These are phyloP conservation scores for Parsonsia alboflavescens DNA, from an alignment of 257 asterid species.

Conservation along the genomic window DNA sequence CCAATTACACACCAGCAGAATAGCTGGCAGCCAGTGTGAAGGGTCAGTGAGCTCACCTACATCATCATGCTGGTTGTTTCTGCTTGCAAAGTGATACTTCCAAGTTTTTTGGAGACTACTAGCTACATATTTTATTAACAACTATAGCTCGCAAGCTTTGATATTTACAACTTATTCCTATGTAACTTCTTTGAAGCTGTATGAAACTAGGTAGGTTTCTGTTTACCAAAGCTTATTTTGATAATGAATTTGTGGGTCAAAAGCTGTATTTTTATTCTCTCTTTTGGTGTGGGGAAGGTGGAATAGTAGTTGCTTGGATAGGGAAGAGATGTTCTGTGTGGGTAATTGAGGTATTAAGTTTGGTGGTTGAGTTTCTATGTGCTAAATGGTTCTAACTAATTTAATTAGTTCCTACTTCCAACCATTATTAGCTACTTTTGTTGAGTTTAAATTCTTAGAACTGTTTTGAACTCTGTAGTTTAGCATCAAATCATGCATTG, in stretches of 20 bases:
- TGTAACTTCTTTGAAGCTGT: not conserved
- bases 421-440: not conserved
- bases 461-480: not conserved
- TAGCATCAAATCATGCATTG: not conserved
- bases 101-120: not conserved
- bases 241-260: not conserved
- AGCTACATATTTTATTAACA: not conserved
- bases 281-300: no score
- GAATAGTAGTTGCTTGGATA: not conserved
- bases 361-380: no score
- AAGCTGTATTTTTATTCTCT: no score
- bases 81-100: not conserved
- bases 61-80: slow-evolving; percentile 13
- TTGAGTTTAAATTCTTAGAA: not conserved
- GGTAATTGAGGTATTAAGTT: not conserved
- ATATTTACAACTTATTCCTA: not conserved
- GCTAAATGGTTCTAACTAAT: not conserved
- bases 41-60: slow-evolving; percentile 50
- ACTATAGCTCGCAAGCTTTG: not conserved
- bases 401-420: not conserved
- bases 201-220: not conserved
- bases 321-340: not conserved
- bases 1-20: slow-evolving; percentile 41
- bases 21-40: slow-evolving; percentile 37
- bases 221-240: not conserved